Percentiles rank a stretch among this genome's conserved stretches.
Evolutionary conservation across 2,329 filamentous ascomycete genomes (phyloP).

Genomic region (Scolecobasidium constrictum): DNA sequence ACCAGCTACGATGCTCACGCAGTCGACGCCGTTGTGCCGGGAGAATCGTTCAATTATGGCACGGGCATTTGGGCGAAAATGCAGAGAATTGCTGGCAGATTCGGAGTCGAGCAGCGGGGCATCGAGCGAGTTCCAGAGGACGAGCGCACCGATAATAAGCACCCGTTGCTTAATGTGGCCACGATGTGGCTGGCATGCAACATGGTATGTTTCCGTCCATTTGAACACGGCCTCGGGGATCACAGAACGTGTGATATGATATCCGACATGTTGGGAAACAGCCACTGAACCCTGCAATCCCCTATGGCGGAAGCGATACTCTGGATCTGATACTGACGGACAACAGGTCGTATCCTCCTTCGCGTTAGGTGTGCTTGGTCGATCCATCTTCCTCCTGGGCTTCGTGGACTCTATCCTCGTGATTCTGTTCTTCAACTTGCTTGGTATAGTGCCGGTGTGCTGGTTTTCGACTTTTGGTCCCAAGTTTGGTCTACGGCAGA

Average conservation of each 20-base stretch:
- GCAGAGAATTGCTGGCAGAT: conserved; percentile 52
- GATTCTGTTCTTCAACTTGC: conserved; percentile 64
- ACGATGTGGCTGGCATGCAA: conserved; percentile 48
- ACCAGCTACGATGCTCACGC: conserved; percentile 11
- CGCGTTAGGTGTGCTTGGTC: conserved; percentile 61
- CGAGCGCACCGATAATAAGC: conserved; percentile 48
- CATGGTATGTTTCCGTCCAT: conserved; percentile 10
- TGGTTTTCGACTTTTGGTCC: conserved; percentile 73
- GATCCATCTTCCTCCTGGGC: conserved; percentile 58
- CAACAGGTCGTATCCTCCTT: conserved; percentile 61
- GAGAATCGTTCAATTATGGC: conserved; percentile 48
- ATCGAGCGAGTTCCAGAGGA: conserved; percentile 64
- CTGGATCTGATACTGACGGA: neutral
- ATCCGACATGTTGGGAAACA: neutral
- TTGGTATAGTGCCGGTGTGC: conserved; percentile 61
- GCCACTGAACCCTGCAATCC: neutral
- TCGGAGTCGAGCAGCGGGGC: conserved; percentile 62
- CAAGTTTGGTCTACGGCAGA: conserved; percentile 63
- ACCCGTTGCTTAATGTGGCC: conserved; percentile 50
- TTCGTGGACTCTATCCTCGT: conserved; percentile 63
- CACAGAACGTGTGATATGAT: neutral
- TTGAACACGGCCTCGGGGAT: conserved; percentile 3
- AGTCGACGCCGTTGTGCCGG: conserved; percentile 42
- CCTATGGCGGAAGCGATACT: neutral
- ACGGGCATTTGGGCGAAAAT: conserved; percentile 45